Evolutionary conservation across 1,284 basidiomycete species (phyloP).

Genomic region (Moesziomyces sp.): DNA sequence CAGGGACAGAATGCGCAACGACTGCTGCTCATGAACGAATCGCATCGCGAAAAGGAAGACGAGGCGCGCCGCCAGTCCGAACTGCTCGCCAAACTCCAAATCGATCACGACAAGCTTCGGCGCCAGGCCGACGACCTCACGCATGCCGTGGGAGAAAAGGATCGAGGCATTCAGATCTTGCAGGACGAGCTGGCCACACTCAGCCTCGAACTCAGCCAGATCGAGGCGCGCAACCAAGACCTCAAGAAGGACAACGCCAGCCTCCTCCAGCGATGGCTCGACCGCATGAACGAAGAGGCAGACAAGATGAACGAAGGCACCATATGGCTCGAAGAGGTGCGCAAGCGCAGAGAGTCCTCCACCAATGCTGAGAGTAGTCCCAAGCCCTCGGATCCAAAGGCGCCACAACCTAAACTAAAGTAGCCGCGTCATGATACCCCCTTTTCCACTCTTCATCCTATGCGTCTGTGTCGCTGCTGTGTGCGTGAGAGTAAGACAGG

Average conservation of each 20-base stretch:
- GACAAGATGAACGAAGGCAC: slow-evolving; percentile 87
- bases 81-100: slow-evolving; percentile 76
- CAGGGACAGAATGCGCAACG: slow-evolving; percentile 95
- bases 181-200: slow-evolving; percentile 76
- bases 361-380: not conserved
- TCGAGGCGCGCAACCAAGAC: slow-evolving; percentile 84
- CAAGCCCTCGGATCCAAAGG: not conserved
- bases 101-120: slow-evolving; percentile 77
- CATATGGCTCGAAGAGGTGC: slow-evolving; percentile 47
- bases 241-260: slow-evolving; percentile 92
- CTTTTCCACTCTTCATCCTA: not conserved
- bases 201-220: slow-evolving; percentile 79
- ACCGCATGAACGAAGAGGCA: slow-evolving; percentile 83
- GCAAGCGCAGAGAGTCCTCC: slow-evolving; percentile 22
- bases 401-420: not conserved
- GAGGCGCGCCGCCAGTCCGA: slow-evolving; percentile 80
- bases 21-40: slow-evolving; percentile 90
- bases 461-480: not conserved
- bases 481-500: no score
- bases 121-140: slow-evolving; percentile 71
- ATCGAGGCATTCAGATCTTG: slow-evolving; percentile 82
- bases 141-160: slow-evolving; percentile 84
- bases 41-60: slow-evolving; percentile 89
- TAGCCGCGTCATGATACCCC: not conserved
- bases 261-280: slow-evolving; percentile 77